Percentiles rank a stretch among this genome's conserved stretches.
Evolutionary conservation across 148 eudicot genomes (phyloP).

Genomic region (Amaranthus cruentus): DNA sequence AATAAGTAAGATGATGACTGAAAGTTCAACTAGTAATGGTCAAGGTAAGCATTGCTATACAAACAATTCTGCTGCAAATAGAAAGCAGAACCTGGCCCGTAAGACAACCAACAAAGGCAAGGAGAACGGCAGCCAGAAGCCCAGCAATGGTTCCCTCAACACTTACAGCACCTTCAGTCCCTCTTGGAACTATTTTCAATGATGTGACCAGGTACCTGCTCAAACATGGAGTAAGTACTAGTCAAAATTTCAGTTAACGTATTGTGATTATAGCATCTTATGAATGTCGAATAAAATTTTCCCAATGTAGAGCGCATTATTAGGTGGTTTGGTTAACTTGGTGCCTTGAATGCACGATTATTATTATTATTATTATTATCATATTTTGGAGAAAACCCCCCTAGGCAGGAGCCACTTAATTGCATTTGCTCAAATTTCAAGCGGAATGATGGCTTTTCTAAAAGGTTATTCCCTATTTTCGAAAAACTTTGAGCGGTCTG

Average conservation of each 20-base stretch:
- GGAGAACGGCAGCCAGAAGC: constrained; percentile 66
- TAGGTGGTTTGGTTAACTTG: background rate
- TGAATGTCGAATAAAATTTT: background rate
- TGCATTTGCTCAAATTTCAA: too few species aligned
- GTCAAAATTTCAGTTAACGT: background rate
- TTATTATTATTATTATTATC: background rate
- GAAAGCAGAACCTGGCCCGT: constrained; percentile 52
- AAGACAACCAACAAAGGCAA: constrained; percentile 60
- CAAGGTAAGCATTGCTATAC: background rate
- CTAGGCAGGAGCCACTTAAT: too few species aligned
- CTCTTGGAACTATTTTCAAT: constrained; percentile 84
- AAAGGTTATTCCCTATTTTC: too few species aligned
- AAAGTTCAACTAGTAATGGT: too few species aligned
- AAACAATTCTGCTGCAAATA: background rate
- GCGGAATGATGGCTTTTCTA: too few species aligned
- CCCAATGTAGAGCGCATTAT: background rate
- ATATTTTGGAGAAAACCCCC: too few species aligned
- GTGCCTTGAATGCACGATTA: background rate
- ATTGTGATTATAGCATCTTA: background rate
- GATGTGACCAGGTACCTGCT: constrained; percentile 84
- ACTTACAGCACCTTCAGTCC: constrained; percentile 97
- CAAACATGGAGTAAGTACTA: constrained; percentile 7
- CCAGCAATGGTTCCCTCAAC: constrained; percentile 92
- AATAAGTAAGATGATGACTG: too few species aligned
- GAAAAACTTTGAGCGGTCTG: too few species aligned